Base-by-base conservation (phyloP, 768 basidiomycete genomes). In the Clitopilus passeckerianus region DNA sequence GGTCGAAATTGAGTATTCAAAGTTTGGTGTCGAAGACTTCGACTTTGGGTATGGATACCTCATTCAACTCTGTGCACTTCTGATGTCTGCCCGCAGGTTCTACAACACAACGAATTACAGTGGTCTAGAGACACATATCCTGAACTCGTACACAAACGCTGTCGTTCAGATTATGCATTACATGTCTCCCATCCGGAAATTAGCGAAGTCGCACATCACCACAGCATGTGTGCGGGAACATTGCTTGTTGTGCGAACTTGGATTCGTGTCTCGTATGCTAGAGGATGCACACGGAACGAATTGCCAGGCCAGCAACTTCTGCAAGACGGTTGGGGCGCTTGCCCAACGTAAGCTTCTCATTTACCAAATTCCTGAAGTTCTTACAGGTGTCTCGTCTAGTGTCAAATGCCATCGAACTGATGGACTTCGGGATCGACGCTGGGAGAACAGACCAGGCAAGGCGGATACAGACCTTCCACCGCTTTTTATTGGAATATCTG, bases 21-120 rank as follows among this genome's bases (percentile, higher is more conserved):
- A 95, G 67, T 99, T 99, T 67, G 96, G 96, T 4, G 93, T 98
- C 16, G 96, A 98, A 69, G 96, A 99, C 72, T 99, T 99, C 67
- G 97, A 99, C 72, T 99, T 99, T 67, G 96, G 83, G 95, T 93
- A 69, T 53, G 27, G n/a, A 1, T 27, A 23, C 50, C 55, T 27
- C 18, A 34, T 43, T 16, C 34, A 16, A 8, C 7, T n/a, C 46
- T 4, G 23, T 14, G 43, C 44, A 59, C 37, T 54, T 18, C 59
- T 53, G 56, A 57, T 27, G 33, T 34, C 43, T 60, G 15, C 14
- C 15, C 60, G 1, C 61, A 95, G 94, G 1, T 98, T 93, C 71
- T 98, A 95, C 75, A 99, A 99, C 72, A 87, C 86, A 68, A 98
- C 97, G 0, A 70, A 82, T 18, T 93, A 83, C 66, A 95, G 93